A percentile compares a stretch with the other conserved stretches of the same genome.
These are phyloP conservation scores for Paulownia fortunei DNA, from an alignment of 257 asterid genomes.

Conservation along the genomic window DNA sequence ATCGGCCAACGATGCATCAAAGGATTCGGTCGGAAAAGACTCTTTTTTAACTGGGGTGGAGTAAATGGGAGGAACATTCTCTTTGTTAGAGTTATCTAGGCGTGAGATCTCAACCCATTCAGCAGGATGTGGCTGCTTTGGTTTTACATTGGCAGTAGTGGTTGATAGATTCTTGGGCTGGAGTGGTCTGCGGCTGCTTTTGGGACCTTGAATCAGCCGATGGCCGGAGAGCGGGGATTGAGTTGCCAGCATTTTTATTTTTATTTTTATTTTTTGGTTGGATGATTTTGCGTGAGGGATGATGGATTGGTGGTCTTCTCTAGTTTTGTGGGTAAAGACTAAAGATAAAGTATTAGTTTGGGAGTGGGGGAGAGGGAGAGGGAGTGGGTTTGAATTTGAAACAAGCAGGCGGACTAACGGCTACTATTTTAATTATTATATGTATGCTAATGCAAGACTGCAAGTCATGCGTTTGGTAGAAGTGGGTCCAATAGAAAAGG, in stretches of 20 bases:
- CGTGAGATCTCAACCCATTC: too few species aligned
- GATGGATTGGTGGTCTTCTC: not conserved
- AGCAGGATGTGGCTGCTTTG: constrained; percentile 5
- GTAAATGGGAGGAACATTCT: constrained; percentile 50
- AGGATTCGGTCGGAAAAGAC: constrained; percentile 21
- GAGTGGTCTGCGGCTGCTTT: constrained; percentile 53
- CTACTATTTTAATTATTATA: constrained; percentile 7
- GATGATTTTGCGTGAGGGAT: not conserved
- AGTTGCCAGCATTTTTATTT: constrained; percentile 36
- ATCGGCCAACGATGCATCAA: constrained; percentile 69
- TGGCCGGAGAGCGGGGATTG: constrained; percentile 38
- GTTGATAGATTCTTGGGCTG: constrained; percentile 50
- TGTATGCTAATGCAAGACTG: not conserved
- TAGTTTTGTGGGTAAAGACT: not conserved
- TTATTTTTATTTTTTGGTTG: not conserved
- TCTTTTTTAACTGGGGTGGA: constrained; percentile 30
- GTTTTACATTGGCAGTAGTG: constrained; percentile 16
- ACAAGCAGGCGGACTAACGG: constrained; percentile 40
- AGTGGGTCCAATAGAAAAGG: not conserved
- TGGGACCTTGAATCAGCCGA: constrained; percentile 27
- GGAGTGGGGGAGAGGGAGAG: not conserved
- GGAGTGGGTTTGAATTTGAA: constrained; percentile 50
- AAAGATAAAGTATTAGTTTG: not conserved
- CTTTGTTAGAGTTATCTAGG: constrained; percentile 56
- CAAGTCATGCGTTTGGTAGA: constrained; percentile 22